Conservation (phyloP, 2,329 filamentous ascomycete species). For the Xenoacremonium recifei region DNA sequence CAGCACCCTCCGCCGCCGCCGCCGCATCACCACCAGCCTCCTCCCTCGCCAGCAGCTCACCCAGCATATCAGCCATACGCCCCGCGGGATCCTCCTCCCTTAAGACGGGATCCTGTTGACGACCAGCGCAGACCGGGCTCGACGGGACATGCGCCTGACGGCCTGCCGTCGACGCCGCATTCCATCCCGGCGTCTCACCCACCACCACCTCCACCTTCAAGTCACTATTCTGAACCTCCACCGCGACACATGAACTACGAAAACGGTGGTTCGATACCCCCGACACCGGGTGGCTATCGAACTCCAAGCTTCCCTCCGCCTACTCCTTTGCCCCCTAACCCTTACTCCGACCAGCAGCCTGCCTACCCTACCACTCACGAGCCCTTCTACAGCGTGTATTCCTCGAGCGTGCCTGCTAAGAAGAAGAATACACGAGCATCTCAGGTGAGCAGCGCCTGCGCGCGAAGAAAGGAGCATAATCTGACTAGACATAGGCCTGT, state of each 20-base stretch:
- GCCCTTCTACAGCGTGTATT: slow-evolving; percentile 40
- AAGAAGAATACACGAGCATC: slow-evolving; percentile 65
- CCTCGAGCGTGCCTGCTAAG: slow-evolving; percentile 44
- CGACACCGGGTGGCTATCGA: slow-evolving; percentile 43
- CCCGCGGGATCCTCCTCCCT: slow-evolving; percentile 48
- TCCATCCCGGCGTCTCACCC: slow-evolving; percentile 30
- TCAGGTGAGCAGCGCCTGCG: slow-evolving; percentile 43
- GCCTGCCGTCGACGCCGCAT: slow-evolving; percentile 31
- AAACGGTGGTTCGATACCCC: slow-evolving; percentile 43
- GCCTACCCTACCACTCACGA: slow-evolving; percentile 33
- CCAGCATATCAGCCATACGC: slow-evolving; percentile 43
- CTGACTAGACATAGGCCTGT: slow-evolving; percentile 65
- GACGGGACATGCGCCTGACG: slow-evolving; percentile 43
- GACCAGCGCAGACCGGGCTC: slow-evolving; percentile 54
- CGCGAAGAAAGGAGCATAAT: background rate
- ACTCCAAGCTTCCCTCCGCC: slow-evolving; percentile 40
- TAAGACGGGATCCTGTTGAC: slow-evolving; percentile 57
- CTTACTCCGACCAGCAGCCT: slow-evolving; percentile 36
- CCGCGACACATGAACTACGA: slow-evolving; percentile 56
- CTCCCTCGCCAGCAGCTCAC: slow-evolving; percentile 46
- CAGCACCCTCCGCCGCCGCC: slow-evolving; percentile 16
- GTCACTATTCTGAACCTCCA: slow-evolving; percentile 43
- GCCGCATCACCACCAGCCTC: slow-evolving; percentile 23
- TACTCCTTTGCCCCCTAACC: slow-evolving; percentile 38
- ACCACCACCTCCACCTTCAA: slow-evolving; percentile 28